A percentile compares a stretch with the other conserved stretches of the same genome.
Conservation (phyloP, 2,329 filamentous ascomycete species). For the Neopestalotiopsis clavispora region DNA sequence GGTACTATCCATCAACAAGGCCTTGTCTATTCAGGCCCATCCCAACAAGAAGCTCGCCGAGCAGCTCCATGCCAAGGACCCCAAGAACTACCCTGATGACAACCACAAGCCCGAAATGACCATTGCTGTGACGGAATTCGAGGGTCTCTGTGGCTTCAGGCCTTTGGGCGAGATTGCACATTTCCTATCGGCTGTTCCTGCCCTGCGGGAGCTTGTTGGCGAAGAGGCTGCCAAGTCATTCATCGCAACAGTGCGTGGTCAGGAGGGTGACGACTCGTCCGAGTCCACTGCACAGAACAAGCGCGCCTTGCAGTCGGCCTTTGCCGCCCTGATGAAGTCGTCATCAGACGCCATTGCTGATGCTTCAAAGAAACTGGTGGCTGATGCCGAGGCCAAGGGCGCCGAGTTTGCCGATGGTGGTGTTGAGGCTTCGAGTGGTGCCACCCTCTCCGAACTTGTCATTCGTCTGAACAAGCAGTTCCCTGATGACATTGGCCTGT, state of each 20-base stretch:
- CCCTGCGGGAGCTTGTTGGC: slow-evolving; percentile 71
- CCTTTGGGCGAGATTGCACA: slow-evolving; percentile 85
- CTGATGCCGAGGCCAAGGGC: slow-evolving; percentile 71
- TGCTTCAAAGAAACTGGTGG: slow-evolving; percentile 72
- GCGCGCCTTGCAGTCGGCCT: slow-evolving; percentile 74
- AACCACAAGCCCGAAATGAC: slow-evolving; percentile 99
- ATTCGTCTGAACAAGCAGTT: slow-evolving; percentile 81
- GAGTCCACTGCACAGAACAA: slow-evolving; percentile 66
- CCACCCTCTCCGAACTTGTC: slow-evolving; percentile 78
- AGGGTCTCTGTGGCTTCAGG: slow-evolving; percentile 94
- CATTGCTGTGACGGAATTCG: slow-evolving; percentile 94
- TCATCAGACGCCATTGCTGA: slow-evolving; percentile 67
- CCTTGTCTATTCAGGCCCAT: slow-evolving; percentile 95
- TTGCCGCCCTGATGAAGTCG: slow-evolving; percentile 81
- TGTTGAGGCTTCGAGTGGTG: slow-evolving; percentile 68
- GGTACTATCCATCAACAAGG: slow-evolving; percentile 93
- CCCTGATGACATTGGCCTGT: slow-evolving; percentile 87
- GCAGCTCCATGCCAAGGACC: slow-evolving; percentile 81
- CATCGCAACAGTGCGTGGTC: slow-evolving; percentile 55
- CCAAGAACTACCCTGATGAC: slow-evolving; percentile 97
- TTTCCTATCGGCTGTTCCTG: slow-evolving; percentile 66
- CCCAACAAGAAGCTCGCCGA: slow-evolving; percentile 95
- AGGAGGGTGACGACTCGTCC: slow-evolving; percentile 45
- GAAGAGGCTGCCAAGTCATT: slow-evolving; percentile 65
- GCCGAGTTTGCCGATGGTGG: slow-evolving; percentile 77